Evolutionary conservation across 805 yeast genomes (phyloP).

Genomic region (Blastobotrys attinorum): DNA sequence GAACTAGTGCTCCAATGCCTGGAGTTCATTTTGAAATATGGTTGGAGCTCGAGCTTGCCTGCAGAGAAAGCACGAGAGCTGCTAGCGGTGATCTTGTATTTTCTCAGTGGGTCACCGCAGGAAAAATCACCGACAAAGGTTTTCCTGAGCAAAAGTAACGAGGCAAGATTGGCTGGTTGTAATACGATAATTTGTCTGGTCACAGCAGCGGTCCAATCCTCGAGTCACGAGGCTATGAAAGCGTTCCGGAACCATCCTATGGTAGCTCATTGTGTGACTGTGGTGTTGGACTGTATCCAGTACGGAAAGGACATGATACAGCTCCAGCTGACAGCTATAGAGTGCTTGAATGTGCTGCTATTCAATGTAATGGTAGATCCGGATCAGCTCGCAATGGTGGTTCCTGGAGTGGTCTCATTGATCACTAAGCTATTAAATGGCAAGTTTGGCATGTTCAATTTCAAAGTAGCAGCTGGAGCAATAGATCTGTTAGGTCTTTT

Average conservation of each 20-base stretch:
- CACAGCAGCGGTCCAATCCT: conserved; percentile 11
- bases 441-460: conserved; percentile 17
- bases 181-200: conserved; percentile 18
- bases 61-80: conserved; percentile 20
- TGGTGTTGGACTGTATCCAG: conserved; percentile 18
- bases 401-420: conserved; percentile 29
- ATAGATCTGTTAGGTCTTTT: conserved; percentile 15
- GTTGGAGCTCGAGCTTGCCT: conserved; percentile 34
- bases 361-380: conserved; percentile 8
- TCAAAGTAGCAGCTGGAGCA: conserved; percentile 13
- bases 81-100: conserved; percentile 18
- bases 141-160: conserved; percentile 15
- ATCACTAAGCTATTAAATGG: conserved; percentile 21
- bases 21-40: conserved; percentile 35
- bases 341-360: conserved; percentile 10
- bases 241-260: conserved; percentile 13
- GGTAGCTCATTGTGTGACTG: conserved; percentile 18
- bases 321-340: conserved; percentile 18
- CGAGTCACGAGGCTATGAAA: not conserved
- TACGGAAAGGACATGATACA: conserved; percentile 11
- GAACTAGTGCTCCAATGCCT: conserved; percentile 42
- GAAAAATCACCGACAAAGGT: conserved; percentile 5
- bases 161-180: conserved; percentile 23
- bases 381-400: conserved; percentile 22
- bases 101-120: conserved; percentile 9